These are phyloP conservation scores for Russula foetens DNA, from an alignment of 768 basidiomycete species.

Conservation along the genomic window DNA sequence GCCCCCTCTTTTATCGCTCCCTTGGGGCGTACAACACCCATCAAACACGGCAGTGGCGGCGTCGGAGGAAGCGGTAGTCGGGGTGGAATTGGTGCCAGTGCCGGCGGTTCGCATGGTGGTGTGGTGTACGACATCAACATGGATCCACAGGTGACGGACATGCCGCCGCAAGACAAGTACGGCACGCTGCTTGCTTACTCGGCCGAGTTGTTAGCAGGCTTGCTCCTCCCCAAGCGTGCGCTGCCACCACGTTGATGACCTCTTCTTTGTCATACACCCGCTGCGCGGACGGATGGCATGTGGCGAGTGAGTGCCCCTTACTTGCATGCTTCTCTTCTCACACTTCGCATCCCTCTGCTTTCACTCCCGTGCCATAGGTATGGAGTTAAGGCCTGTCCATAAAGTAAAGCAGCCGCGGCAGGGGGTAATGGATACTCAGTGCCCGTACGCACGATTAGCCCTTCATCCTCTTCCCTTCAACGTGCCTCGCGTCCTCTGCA, in stretches of 20 bases:
- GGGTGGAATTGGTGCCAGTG: too few relatives aligned
- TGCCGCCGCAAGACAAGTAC: slow-evolving; percentile 38
- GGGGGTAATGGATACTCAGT: too few relatives aligned
- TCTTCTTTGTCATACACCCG: slow-evolving; percentile 96
- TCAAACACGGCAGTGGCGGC: slow-evolving; percentile 29
- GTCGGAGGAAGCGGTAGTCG: neutral
- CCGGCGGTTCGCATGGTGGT: slow-evolving; percentile 8
- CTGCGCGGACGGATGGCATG: slow-evolving; percentile 60
- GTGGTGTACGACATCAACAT: slow-evolving; percentile 26
- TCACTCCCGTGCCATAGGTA: too few relatives aligned
- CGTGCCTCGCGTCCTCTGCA: too few relatives aligned
- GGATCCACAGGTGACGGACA: slow-evolving; percentile 20
- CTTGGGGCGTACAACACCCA: slow-evolving; percentile 46
- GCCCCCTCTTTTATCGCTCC: too few relatives aligned
- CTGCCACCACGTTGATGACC: slow-evolving; percentile 89
- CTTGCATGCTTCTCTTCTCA: too few relatives aligned
- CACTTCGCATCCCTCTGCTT: too few relatives aligned
- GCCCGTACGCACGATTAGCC: too few relatives aligned
- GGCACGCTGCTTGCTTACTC: slow-evolving; percentile 73
- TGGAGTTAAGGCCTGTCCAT: too few relatives aligned
- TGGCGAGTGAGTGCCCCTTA: too few relatives aligned
- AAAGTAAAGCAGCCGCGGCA: too few relatives aligned
- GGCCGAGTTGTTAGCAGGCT: slow-evolving; percentile 67
- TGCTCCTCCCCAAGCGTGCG: slow-evolving; percentile 68
- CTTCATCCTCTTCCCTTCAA: too few relatives aligned